Evolutionary conservation across 2,329 filamentous ascomycete genomes (phyloP).

Genomic region (Fusarium sp.): DNA sequence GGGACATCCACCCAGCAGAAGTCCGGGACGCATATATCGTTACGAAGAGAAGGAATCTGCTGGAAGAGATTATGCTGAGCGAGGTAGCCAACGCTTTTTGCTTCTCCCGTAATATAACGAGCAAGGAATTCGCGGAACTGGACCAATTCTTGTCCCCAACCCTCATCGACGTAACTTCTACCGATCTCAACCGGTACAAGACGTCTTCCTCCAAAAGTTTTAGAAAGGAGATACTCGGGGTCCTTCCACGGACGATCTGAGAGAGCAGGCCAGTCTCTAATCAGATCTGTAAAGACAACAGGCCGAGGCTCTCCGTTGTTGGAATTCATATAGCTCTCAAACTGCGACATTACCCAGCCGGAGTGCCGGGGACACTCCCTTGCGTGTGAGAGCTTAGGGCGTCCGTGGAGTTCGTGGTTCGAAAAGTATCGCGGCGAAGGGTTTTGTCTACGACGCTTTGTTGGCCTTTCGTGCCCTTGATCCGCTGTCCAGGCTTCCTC

Average conservation of each 20-base stretch:
- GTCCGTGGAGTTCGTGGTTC: constrained; percentile 45
- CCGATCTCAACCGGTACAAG: constrained; percentile 90
- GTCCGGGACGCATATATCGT: constrained; percentile 85
- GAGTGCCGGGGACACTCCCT: constrained; percentile 48
- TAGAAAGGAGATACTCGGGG: constrained; percentile 78
- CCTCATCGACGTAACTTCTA: constrained; percentile 85
- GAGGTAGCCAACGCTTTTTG: constrained; percentile 75
- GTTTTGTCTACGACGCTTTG: constrained; percentile 38
- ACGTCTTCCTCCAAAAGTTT: constrained; percentile 80
- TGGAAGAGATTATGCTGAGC: constrained; percentile 90
- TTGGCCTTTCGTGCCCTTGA: constrained; percentile 31
- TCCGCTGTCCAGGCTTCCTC: constrained; percentile 45
- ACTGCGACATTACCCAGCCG: constrained; percentile 66
- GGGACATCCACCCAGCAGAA: constrained; percentile 83
- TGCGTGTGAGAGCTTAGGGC: constrained; percentile 43
- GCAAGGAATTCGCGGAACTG: constrained; percentile 78
- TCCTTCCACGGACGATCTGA: constrained; percentile 75
- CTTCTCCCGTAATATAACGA: constrained; percentile 64
- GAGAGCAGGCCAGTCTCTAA: constrained; percentile 81
- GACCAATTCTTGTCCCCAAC: constrained; percentile 86
- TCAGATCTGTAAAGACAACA: constrained; percentile 75
- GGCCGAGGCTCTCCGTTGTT: constrained; percentile 64
- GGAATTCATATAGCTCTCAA: constrained; percentile 71
- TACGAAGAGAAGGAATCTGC: constrained; percentile 81
- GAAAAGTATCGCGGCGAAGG: constrained; percentile 43